A percentile compares a stretch with the other conserved stretches of the same genome.
Conservation (phyloP, 164 flowering plant genomes). For the Stephania yunnanensis region DNA sequence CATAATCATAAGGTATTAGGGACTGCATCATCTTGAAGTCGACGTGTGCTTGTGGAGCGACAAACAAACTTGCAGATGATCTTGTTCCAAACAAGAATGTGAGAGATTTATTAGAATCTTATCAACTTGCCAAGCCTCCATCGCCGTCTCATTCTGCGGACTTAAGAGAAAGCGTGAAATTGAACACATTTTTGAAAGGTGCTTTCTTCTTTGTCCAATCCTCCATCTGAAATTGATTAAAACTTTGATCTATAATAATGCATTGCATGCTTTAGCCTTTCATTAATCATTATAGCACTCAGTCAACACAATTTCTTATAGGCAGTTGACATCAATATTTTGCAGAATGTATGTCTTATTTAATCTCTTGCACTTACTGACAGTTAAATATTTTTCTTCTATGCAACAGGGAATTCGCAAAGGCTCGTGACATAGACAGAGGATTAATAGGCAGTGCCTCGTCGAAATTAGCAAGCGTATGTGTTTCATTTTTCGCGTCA, state of each 20-base stretch:
- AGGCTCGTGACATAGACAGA: conserved; percentile 46
- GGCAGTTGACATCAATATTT: no score
- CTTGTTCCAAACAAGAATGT: conserved; percentile 92
- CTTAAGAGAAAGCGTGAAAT: no score
- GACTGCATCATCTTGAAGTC: conserved; percentile 72
- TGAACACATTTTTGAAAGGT: no score
- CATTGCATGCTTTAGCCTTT: no score
- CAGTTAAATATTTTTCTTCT: background rate
- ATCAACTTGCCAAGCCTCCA: no score
- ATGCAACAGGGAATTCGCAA: conserved; percentile 42
- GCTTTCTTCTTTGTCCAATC: background rate
- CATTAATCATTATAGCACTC: no score
- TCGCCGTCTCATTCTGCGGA: no score
- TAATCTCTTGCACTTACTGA: background rate
- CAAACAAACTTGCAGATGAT: conserved; percentile 84
- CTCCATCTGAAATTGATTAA: no score
- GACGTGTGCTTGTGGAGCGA: conserved; percentile 79
- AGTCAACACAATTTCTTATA: no score
- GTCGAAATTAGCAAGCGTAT: conserved; percentile 64
- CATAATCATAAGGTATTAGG: conserved; percentile 62
- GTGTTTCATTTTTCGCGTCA: conserved; percentile 25
- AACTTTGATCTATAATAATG: no score
- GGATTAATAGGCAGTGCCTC: conserved; percentile 52
- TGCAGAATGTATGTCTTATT: no score
- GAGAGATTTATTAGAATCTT: no score